Evolutionary conservation across 2,329 filamentous ascomycete genomes (phyloP), one percentile per base, ranked within the genome.

Genomic region (Xylariales sp.): DNA sequence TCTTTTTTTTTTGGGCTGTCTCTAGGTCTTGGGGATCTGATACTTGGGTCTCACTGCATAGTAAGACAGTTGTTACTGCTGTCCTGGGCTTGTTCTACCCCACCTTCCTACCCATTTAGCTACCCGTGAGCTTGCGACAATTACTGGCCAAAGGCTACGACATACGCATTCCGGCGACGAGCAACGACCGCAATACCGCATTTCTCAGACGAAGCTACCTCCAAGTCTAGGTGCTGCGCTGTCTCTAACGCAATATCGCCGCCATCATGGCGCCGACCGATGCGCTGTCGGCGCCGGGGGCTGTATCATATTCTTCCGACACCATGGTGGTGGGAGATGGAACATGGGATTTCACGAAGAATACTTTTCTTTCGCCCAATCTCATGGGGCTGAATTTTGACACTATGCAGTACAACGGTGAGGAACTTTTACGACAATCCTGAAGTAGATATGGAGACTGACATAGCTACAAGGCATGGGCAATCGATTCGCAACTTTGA

Each of bases 331-430:
- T 91, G 12, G 86, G 86, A 48, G 87, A 91, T 59, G 87, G 87
- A 16, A 91, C 87, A 24, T 93, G 87, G 86, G 84, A 90, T 55
- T 83, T 84, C 43, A 71, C 74, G 45, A 83, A 83, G 58, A 88
- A 90, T 56, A 81, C 77, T 14, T 93, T 91, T 59, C 67, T 93
- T 40, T 66, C 93, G 38, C 87, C 87, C 25, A 89, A 89, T 56
- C 67, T 93, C 33, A 71, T 82, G 53, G 86, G 85, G 7, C 64
- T 88, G 49, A 87, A 89, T 58, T 87, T 88, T 60, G 84, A 83
- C 37, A 90, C 86, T 5, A 90, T 87, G 81, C 80, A 76, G 59
- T 89, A 88, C 65, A 93, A 93, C 75, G 87, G 85, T 88, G 66
- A 51, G 70, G 12, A 39, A 10, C 31, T 28, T 18, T 27, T 16